These are phyloP conservation scores for Tilletia setariae DNA, from an alignment of 1,284 basidiomycete genomes.

Conservation along the genomic window DNA sequence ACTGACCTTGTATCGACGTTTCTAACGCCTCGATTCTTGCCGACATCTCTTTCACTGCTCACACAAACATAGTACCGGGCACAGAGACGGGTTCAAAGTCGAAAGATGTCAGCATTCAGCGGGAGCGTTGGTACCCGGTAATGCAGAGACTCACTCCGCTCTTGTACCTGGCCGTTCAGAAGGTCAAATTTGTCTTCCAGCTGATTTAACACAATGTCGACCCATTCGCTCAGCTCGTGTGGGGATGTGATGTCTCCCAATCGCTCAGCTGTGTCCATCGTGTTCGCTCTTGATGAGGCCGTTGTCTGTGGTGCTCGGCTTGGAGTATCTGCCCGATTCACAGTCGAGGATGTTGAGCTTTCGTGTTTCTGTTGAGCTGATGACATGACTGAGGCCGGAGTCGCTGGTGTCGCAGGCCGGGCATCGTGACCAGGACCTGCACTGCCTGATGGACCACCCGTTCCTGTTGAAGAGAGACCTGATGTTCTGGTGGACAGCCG, in stretches of 20 bases:
- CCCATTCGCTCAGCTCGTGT: conserved; percentile 52
- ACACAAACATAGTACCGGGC: neutral
- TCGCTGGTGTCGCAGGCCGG: neutral
- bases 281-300: neutral
- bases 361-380: neutral
- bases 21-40: conserved; percentile 49
- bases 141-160: conserved; percentile 37
- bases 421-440: neutral
- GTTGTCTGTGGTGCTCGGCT: no score
- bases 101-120: no score
- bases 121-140: no score
- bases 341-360: neutral
- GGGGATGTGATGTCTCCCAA: conserved; percentile 36
- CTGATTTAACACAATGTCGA: conserved; percentile 43
- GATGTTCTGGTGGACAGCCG: neutral
- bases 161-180: conserved; percentile 42
- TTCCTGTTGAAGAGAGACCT: neutral
- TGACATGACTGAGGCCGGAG: neutral
- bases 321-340: no score
- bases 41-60: conserved; percentile 51
- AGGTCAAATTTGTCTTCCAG: conserved; percentile 45
- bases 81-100: neutral
- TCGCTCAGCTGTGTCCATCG: neutral
- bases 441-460: neutral
- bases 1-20: conserved; percentile 46